Evolutionary conservation across 768 basidiomycete genomes (phyloP).

Genomic region (Tulasnella sp.): DNA sequence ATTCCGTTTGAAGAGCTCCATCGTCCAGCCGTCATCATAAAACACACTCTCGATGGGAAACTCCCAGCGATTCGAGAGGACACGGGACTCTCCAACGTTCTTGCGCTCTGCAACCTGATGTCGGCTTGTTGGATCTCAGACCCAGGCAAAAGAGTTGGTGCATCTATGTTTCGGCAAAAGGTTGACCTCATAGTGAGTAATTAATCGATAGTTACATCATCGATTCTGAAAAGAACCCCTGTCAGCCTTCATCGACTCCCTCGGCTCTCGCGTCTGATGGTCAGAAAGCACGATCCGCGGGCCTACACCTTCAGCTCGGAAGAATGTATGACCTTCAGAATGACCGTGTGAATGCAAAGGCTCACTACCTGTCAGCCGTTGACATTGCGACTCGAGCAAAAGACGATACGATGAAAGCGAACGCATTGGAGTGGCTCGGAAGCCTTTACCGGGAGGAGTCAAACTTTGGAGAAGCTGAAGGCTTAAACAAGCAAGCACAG

Average conservation of each 20-base stretch:
- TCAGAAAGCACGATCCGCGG: neutral
- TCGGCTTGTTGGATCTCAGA: neutral
- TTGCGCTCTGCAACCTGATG: neutral
- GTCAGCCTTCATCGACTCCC: neutral
- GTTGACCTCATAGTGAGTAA: neutral
- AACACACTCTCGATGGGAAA: neutral
- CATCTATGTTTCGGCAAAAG: neutral
- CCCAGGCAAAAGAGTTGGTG: neutral
- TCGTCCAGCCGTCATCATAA: neutral
- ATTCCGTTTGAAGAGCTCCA: neutral
- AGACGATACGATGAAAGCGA: neutral
- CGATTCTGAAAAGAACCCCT: neutral
- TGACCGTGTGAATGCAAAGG: neutral
- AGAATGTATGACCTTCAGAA: neutral
- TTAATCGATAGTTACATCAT: neutral
- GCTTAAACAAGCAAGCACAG: too few species aligned
- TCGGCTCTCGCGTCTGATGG: neutral
- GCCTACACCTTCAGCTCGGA: neutral
- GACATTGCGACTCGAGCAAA: neutral
- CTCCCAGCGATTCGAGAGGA: neutral
- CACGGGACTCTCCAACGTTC: neutral
- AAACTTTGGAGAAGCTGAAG: too few species aligned
- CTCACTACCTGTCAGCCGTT: neutral
- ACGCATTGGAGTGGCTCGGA: too few species aligned
- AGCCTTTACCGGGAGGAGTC: too few species aligned